Conservation (phyloP, 257 asterid genomes). For the Solanum pimpinellifolium region DNA sequence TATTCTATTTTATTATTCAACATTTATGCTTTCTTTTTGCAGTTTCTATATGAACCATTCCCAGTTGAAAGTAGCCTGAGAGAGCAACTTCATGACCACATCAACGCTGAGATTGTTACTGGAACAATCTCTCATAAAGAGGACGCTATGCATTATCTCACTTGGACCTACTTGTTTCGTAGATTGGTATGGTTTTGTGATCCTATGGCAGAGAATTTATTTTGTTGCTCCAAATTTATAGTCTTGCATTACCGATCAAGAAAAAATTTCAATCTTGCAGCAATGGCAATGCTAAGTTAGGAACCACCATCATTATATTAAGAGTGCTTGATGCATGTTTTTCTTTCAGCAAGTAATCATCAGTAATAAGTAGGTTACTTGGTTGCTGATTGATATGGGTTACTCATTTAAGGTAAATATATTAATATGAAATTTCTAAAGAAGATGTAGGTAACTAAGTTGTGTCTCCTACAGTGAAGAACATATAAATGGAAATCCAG, state of each 20-base stretch:
- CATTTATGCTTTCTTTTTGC: slow-evolving; percentile 13
- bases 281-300: background rate
- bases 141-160: slow-evolving; percentile 94
- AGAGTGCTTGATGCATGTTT: background rate
- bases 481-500: background rate
- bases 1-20: background rate
- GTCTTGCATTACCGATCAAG: background rate
- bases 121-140: slow-evolving; percentile 88
- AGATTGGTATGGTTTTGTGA: slow-evolving; percentile 62
- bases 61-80: slow-evolving; percentile 99
- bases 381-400: background rate
- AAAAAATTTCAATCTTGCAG: background rate
- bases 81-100: slow-evolving; percentile 91
- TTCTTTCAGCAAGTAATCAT: background rate
- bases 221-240: background rate
- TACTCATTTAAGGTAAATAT: background rate
- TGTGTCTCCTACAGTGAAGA: background rate
- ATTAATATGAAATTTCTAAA: background rate
- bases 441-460: background rate
- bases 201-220: background rate
- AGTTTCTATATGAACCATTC: slow-evolving; percentile 98
- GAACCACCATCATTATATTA: background rate
- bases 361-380: background rate
- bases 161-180: slow-evolving; percentile 95
- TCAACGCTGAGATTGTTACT: slow-evolving; percentile 95